Evolutionary conservation across 768 basidiomycete genomes (phyloP).

Genomic region (Trichaptum fuscoviolaceum): DNA sequence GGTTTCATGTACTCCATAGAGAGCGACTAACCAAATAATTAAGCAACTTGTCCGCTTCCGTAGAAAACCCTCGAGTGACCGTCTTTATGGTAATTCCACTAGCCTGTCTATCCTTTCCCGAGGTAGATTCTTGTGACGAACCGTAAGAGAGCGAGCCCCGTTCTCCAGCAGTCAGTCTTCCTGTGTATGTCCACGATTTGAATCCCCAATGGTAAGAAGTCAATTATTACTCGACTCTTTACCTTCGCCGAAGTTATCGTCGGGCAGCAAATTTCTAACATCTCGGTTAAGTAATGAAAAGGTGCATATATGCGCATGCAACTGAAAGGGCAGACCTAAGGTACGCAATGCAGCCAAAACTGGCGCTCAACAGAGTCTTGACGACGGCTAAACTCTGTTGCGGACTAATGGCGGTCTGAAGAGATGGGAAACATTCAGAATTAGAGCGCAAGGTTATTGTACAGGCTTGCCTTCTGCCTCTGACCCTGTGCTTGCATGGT

Average conservation of each 20-base stretch:
- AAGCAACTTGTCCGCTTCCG: constrained; percentile 76
- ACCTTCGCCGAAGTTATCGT: constrained; percentile 76
- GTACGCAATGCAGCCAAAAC: constrained; percentile 73
- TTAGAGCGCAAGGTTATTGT: constrained; percentile 30
- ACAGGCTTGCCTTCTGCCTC: constrained; percentile 14
- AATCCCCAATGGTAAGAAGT: background rate
- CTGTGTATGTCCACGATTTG: constrained; percentile 22
- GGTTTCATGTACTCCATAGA: constrained; percentile 6
- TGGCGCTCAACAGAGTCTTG: constrained; percentile 66
- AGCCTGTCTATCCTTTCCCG: constrained; percentile 30
- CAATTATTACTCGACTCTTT: constrained; percentile 10
- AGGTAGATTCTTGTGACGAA: constrained; percentile 28
- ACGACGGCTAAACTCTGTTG: constrained; percentile 68
- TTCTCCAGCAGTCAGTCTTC: constrained; percentile 46
- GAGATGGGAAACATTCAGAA: constrained; percentile 1
- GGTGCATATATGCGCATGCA: constrained; percentile 11
- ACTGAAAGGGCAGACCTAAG: constrained; percentile 43
- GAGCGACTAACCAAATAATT: constrained; percentile 62
- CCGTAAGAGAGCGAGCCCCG: constrained; percentile 25
- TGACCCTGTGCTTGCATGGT: background rate
- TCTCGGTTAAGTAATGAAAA: constrained; percentile 5
- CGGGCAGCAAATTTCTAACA: constrained; percentile 64
- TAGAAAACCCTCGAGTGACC: constrained; percentile 71
- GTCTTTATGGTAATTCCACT: constrained; percentile 70
- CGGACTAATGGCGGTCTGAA: constrained; percentile 4